Percentiles rank a stretch among this genome's conserved stretches.
Evolutionary conservation across 208 protist genomes (phyloP).

Genomic region (Naegleria fowleri): DNA sequence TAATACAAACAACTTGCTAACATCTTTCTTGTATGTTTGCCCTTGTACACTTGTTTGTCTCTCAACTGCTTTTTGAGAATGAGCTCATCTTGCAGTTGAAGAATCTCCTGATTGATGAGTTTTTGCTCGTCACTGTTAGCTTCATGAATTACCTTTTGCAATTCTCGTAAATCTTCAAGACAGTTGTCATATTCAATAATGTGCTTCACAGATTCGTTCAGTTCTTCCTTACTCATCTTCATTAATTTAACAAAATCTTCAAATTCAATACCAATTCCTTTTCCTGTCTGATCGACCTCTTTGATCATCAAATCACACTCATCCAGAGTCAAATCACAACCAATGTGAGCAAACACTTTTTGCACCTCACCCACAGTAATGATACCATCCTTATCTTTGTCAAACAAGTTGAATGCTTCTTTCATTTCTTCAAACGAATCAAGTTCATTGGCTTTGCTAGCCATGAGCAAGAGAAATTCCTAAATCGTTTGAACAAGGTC

Average conservation of each 20-base stretch:
- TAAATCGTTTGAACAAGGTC: slow-evolving; percentile 35
- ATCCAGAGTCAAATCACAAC: slow-evolving; percentile 74
- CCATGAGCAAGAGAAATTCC: slow-evolving; percentile 39
- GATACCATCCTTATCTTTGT: slow-evolving; percentile 77
- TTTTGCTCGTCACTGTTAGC: not conserved
- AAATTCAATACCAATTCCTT: slow-evolving; percentile 37
- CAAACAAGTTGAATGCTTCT: slow-evolving; percentile 84
- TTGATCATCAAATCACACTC: slow-evolving; percentile 80
- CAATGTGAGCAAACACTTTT: slow-evolving; percentile 83
- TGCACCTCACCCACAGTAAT: slow-evolving; percentile 82
- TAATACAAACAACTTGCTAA: not conserved
- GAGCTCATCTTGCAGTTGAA: not conserved
- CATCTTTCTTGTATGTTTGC: not conserved
- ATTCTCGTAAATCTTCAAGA: not conserved
- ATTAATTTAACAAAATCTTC: slow-evolving; percentile 38
- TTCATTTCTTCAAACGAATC: slow-evolving; percentile 67
- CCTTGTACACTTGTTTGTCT: not conserved
- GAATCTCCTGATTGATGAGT: not conserved
- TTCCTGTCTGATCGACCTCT: slow-evolving; percentile 63
- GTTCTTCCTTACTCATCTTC: not conserved
- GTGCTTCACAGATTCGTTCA: not conserved
- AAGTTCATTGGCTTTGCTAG: not conserved
- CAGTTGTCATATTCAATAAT: not conserved
- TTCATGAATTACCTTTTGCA: not conserved
- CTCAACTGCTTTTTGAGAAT: not conserved